Evolutionary conservation across 2,329 filamentous ascomycete genomes (phyloP), one percentile per base, ranked within the genome.

Genomic region (Alternaria triticina): DNA sequence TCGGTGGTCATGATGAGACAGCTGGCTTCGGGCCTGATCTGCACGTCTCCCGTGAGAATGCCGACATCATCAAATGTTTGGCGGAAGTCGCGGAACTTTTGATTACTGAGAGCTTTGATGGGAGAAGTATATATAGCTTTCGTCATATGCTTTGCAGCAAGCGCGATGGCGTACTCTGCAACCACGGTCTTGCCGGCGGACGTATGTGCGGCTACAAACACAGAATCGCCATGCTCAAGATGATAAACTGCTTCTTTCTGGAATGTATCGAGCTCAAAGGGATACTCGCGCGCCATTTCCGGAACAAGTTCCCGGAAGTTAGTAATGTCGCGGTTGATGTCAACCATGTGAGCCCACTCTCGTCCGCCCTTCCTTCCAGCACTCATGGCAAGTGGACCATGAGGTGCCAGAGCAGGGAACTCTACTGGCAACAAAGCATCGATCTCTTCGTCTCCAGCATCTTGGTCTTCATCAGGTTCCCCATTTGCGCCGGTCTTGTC

Each of bases 1-100:
- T 99, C 96, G 0, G 96, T 99, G 0, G 96, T 99, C 96, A 99
- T 99, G 80, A 99, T 98, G 45, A 99, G 86, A 82, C 96, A 99
- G 81, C 95, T 98, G 27, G 96, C 96, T 82, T 98, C 96, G 0
- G 95, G 93, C 68, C 96, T 94, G 74, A 99, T 99, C 79, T 99
- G 96, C 6, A 99, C 96, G 82, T 99, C 96, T 63, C 96, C 96
- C 0, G 96, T 99, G 68, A 99, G 82, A 68, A 99, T 98, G 15
- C 96, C 96, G 17, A 99, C 96, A 79, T 99, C 96, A 63, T 97
- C 94, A 74, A 99, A 99, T 0, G 88, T 89, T 59, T 90, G 87
- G 61, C 94, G 88, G 78, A 99, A 99, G 78, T 99, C 96, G 67
- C 96, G 89, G 81, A 98, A 99, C 79, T 99, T 99, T 77, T 99